phyloP scores from a whole-genome alignment of 2,329 filamentous ascomycete species.

The Aureobasidium lini region DNA sequence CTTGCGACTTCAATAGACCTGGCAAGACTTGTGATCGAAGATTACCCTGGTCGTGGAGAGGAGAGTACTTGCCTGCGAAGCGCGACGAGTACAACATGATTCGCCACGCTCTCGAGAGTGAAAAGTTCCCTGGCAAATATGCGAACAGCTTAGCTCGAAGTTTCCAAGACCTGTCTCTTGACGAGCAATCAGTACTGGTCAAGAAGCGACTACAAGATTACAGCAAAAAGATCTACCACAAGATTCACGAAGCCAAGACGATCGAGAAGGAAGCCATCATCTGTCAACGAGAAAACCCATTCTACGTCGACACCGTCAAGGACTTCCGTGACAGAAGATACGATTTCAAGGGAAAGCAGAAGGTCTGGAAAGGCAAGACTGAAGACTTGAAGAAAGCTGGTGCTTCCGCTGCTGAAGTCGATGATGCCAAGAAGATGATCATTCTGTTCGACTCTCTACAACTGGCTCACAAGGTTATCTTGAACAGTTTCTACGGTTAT shows the following conservation, averaged over 20 bases:
- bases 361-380: constrained; percentile 97
- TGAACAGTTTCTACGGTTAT: constrained; percentile 98
- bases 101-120: constrained; percentile 79
- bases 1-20: constrained; percentile 95
- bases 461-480: constrained; percentile 94
- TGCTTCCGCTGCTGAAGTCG: constrained; percentile 67
- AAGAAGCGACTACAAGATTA: constrained; percentile 87
- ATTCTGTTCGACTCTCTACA: constrained; percentile 92
- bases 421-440: constrained; percentile 98
- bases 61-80: constrained; percentile 92
- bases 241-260: constrained; percentile 90
- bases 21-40: constrained; percentile 95
- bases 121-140: constrained; percentile 75
- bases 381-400: constrained; percentile 77
- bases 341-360: constrained; percentile 96
- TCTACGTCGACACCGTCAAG: constrained; percentile 94
- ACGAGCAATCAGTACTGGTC: constrained; percentile 74
- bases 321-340: constrained; percentile 96
- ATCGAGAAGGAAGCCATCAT: constrained; percentile 95
- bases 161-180: constrained; percentile 72
- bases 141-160: constrained; percentile 62
- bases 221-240: constrained; percentile 98
- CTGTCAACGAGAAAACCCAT: constrained; percentile 94
- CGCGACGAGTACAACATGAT: constrained; percentile 99
- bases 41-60: constrained; percentile 96